phyloP scores from a whole-genome alignment of 192 early-diverging fungal species.

The Podila verticillata region DNA sequence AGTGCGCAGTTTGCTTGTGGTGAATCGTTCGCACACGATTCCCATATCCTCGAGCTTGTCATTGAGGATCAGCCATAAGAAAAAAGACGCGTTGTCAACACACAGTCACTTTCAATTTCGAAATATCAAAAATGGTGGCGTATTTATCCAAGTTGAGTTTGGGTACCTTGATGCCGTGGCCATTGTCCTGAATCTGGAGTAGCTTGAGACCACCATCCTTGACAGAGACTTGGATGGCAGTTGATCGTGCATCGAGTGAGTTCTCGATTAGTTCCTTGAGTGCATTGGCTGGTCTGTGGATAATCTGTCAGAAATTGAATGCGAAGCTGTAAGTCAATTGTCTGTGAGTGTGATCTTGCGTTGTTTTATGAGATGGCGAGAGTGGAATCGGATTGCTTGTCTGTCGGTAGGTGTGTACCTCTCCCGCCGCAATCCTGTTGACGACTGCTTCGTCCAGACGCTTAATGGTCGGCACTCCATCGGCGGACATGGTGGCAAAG shows the following conservation, averaged over 20 bases:
- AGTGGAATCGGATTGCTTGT: not conserved
- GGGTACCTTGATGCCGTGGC: slow-evolving; percentile 81
- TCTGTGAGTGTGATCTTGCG: not conserved
- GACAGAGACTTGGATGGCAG: slow-evolving; percentile 79
- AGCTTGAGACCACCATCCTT: slow-evolving; percentile 96
- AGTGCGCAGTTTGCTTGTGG: slow-evolving; percentile 88
- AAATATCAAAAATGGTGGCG: slow-evolving; percentile 34
- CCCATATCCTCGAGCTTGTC: slow-evolving; percentile 82
- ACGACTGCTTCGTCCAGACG: slow-evolving; percentile 88
- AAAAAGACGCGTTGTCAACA: not conserved
- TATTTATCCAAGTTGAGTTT: not conserved
- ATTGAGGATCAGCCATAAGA: not conserved
- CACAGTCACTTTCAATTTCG: not conserved
- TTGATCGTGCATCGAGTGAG: slow-evolving; percentile 92
- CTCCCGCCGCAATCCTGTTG: slow-evolving; percentile 97
- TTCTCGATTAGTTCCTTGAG: slow-evolving; percentile 98
- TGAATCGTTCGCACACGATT: slow-evolving; percentile 94
- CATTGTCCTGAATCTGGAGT: slow-evolving; percentile 96
- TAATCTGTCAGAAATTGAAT: slow-evolving; percentile 69
- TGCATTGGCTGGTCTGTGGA: slow-evolving; percentile 94
- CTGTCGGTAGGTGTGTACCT: slow-evolving; percentile 58
- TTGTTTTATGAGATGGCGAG: not conserved
- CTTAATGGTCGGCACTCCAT: slow-evolving; percentile 63
- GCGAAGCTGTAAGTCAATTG: not conserved
- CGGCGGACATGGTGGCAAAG: too few species aligned